These are phyloP conservation scores for Flaveria bidentis DNA, from an alignment of 129 eudicot species.

Conservation along the genomic window DNA sequence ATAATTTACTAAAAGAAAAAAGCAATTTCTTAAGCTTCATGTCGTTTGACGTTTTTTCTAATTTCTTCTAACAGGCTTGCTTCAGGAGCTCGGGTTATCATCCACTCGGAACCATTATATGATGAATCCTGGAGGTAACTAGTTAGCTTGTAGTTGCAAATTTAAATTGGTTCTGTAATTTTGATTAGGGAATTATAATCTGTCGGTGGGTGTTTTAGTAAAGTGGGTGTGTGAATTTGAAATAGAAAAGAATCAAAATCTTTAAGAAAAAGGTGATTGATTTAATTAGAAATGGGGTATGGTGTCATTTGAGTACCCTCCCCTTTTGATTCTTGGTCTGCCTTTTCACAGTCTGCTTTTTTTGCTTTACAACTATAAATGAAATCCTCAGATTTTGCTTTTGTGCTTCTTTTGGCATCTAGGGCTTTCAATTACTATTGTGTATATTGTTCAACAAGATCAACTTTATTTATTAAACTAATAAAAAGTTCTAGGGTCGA, in stretches of 20 bases:
- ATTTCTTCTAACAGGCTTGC: conserved; percentile 78
- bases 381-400: conserved; percentile 33
- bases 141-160: conserved; percentile 32
- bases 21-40: conserved; percentile 30
- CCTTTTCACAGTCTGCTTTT: conserved; percentile 34
- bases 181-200: conserved; percentile 23
- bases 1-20: conserved; percentile 8
- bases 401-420: conserved; percentile 34
- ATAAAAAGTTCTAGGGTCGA: not conserved
- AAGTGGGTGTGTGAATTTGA: conserved; percentile 31
- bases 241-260: conserved; percentile 31
- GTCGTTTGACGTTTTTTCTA: conserved; percentile 41
- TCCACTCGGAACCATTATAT: conserved; percentile 58
- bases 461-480: not conserved
- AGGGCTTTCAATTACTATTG: conserved; percentile 13
- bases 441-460: conserved; percentile 27
- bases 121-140: conserved; percentile 16
- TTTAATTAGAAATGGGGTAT: conserved; percentile 18
- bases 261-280: conserved; percentile 30
- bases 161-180: not conserved
- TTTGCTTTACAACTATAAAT: conserved; percentile 43
- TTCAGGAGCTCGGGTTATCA: conserved; percentile 96
- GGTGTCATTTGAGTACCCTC: conserved; percentile 29
- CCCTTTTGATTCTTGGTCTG: conserved; percentile 37
- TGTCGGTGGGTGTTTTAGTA: conserved; percentile 33